phyloP scores from a whole-genome alignment of 2,329 filamentous ascomycete species.

The Fusarium acutatum region DNA sequence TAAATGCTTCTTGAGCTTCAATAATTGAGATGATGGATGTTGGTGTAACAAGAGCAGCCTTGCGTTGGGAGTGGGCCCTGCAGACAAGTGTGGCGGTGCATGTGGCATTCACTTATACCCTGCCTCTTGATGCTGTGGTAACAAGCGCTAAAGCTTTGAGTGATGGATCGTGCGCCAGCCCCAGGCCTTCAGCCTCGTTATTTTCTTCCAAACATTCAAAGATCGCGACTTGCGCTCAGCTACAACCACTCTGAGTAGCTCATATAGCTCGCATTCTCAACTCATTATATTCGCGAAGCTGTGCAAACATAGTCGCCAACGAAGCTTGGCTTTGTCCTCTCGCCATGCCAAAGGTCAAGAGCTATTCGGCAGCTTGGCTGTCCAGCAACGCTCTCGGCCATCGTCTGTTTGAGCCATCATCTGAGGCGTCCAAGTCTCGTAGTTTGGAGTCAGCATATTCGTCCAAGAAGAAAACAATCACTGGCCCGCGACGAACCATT shows the following conservation, averaged over 20 bases:
- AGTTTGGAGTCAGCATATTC: constrained; percentile 50
- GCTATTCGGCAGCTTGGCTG: constrained; percentile 89
- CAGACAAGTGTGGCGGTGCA: constrained; percentile 13
- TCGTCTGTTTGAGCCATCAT: constrained; percentile 72
- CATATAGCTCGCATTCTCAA: background rate
- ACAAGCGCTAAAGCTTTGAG: constrained; percentile 18
- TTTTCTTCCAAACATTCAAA: constrained; percentile 24
- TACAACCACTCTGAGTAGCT: background rate
- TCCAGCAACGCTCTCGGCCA: constrained; percentile 79
- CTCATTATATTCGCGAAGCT: constrained; percentile 27
- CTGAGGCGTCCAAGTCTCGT: constrained; percentile 51
- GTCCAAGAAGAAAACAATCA: constrained; percentile 53
- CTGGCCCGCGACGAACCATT: constrained; percentile 71
- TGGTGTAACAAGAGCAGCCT: constrained; percentile 24
- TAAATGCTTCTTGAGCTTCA: background rate
- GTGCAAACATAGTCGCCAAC: background rate
- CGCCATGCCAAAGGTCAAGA: constrained; percentile 84
- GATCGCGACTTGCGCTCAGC: background rate
- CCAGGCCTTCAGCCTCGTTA: constrained; percentile 34
- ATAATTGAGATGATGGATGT: constrained; percentile 15
- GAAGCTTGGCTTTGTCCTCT: constrained; percentile 4
- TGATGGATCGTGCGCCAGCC: constrained; percentile 22
- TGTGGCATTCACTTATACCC: constrained; percentile 9
- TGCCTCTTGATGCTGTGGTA: constrained; percentile 12
- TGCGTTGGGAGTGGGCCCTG: constrained; percentile 15